Evolutionary conservation across 2,329 filamentous ascomycete genomes (phyloP), one percentile per base, ranked within the genome.

Genomic region (Microthyrium microscopicum): DNA sequence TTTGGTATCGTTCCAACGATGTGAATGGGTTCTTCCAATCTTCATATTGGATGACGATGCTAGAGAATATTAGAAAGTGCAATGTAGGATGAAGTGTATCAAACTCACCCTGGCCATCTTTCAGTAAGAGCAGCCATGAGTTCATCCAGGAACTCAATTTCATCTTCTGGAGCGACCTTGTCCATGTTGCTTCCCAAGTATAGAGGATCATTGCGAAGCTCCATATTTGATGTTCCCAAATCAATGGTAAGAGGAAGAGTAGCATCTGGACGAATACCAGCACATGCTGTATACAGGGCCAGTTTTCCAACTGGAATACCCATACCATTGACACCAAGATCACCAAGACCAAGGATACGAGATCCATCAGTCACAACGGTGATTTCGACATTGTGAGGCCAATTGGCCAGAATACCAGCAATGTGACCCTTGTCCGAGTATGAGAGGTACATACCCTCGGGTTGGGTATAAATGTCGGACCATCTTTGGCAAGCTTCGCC

Each of bases 11-110:
- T 53, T 89, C 79, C 26, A 95, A 70, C 49, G 91, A 87, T 41
- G 80, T 78, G 70, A 95, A 98, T 29, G 89, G 87, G 49, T 87
- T 92, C 65, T 95, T 92, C 58, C 93, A 95, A 52, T 95, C 89
- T 40, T 95, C 87, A 47, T 93, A 95, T 54, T 95, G 89, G 41
- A 95, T 81, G 43, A 77, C 71, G 44, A 77, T 75, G 42, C 69
- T 70, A 46, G 40, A 40, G 42, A 36, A 36, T 34, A 44, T 57
- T 42, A 57, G 52, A 5, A 26, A 11, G 26, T 18, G 26, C 17
- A 17, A 20, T n/a, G 19, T 33, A 11, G 29, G 6, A 5, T 17
- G 9, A 11, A 18, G 4, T 11, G 9, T 15, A 33, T 39, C 40
- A 36, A 39, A 57, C 65, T 55, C 55, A 70, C 64, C 66, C 69